Evolutionary conservation across 352 stramenopile species (phyloP).

Genomic region (Phytophthora tentaculata): DNA sequence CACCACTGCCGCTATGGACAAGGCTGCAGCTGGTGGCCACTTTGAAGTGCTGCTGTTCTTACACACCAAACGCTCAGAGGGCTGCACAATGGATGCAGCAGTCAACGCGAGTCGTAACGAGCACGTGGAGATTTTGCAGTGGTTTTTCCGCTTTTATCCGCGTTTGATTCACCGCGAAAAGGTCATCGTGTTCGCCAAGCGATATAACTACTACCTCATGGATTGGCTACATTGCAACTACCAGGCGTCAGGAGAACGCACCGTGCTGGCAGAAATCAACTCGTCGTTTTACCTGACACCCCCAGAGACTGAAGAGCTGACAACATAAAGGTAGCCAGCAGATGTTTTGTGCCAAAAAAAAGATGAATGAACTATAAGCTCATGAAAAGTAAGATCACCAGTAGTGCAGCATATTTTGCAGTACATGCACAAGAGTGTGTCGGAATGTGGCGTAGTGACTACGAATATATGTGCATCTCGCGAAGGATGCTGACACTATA

Average conservation of each 20-base stretch:
- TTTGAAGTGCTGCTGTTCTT: slow-evolving; percentile 52
- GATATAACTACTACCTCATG: slow-evolving; percentile 52
- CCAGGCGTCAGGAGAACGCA: slow-evolving; percentile 40
- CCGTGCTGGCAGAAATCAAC: slow-evolving; percentile 42
- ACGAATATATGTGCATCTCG: too few relatives aligned
- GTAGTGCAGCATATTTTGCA: too few relatives aligned
- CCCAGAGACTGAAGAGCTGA: slow-evolving; percentile 29
- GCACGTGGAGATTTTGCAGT: slow-evolving; percentile 46
- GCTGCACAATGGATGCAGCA: slow-evolving; percentile 40
- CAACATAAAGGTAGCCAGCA: slow-evolving; percentile 23
- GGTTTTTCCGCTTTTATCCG: slow-evolving; percentile 45
- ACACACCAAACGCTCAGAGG: slow-evolving; percentile 33
- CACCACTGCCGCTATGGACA: slow-evolving; percentile 41
- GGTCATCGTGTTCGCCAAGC: slow-evolving; percentile 47
- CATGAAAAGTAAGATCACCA: too few relatives aligned
- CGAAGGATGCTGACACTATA: too few relatives aligned
- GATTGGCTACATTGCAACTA: slow-evolving; percentile 49
- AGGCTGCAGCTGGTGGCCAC: slow-evolving; percentile 38
- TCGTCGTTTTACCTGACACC: slow-evolving; percentile 46
- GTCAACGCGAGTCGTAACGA: slow-evolving; percentile 42
- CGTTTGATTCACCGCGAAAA: slow-evolving; percentile 47
- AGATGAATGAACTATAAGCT: too few relatives aligned
- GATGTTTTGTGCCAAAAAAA: too few relatives aligned
- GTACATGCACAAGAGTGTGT: too few relatives aligned
- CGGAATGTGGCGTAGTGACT: too few relatives aligned